Evolutionary conservation across 768 basidiomycete species (phyloP).

Genomic region (Suillus plorans): DNA sequence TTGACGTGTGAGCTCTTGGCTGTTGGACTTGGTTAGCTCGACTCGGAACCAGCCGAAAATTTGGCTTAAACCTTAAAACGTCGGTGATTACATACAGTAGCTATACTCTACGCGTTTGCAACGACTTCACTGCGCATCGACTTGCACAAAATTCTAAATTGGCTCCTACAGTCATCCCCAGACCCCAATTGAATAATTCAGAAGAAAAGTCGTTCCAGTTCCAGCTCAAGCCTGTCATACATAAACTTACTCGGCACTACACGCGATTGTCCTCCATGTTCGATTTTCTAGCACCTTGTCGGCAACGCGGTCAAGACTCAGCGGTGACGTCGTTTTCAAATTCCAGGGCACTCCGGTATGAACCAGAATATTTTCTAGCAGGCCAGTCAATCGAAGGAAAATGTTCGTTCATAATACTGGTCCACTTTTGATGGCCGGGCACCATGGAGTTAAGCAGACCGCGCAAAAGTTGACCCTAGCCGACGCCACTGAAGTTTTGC

Average conservation of each 20-base stretch:
- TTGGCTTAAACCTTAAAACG: no score
- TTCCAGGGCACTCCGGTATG: not conserved
- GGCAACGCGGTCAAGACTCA: not conserved
- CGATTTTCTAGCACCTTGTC: not conserved
- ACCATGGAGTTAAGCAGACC: not conserved
- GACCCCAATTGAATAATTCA: no score
- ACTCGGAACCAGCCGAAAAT: no score
- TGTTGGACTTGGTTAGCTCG: no score
- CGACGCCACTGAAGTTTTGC: not conserved
- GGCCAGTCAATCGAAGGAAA: not conserved
- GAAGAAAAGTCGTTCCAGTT: no score
- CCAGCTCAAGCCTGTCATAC: no score
- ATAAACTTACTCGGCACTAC: not conserved
- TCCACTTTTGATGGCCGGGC: not conserved
- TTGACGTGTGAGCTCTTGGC: no score
- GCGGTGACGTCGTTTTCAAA: not conserved
- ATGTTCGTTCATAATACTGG: not conserved
- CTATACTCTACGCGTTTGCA: no score
- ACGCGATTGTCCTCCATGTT: not conserved
- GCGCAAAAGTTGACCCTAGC: not conserved
- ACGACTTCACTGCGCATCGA: no score
- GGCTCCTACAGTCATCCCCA: no score
- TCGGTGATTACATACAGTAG: no score
- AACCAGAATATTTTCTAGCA: not conserved
- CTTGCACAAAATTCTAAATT: no score